Evolutionary conservation across 805 yeast species (phyloP).

Genomic region (Spathaspora arborariae): DNA sequence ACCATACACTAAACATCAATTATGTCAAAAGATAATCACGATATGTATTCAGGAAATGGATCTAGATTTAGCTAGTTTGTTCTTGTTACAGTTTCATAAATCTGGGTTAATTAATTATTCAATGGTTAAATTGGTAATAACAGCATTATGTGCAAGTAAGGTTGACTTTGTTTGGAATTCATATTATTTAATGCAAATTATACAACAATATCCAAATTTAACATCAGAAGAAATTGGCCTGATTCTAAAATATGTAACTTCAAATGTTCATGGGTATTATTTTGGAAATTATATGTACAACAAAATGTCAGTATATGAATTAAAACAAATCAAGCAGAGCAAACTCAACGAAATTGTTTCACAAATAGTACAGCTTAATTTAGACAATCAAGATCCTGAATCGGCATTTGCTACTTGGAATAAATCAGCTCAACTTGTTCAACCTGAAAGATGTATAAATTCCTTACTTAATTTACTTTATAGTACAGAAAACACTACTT

Average conservation of each 20-base stretch:
- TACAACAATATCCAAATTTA: not conserved
- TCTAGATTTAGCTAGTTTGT: not conserved
- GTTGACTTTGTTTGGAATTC: not conserved
- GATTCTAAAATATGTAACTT: slow-evolving; percentile 1
- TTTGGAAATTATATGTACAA: slow-evolving; percentile 8
- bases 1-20: not conserved
- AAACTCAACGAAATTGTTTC: not conserved
- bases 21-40: not conserved
- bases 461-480: not conserved
- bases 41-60: not conserved
- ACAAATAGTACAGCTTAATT: not conserved
- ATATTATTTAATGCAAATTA: not conserved
- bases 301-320: not conserved
- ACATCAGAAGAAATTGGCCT: not conserved
- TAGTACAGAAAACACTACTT: not conserved
- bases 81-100: not conserved
- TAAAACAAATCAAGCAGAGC: not conserved
- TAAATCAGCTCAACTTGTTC: not conserved
- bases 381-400: not conserved
- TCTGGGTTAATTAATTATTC: not conserved
- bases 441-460: not conserved
- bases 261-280: slow-evolving; percentile 3
- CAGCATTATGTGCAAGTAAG: not conserved
- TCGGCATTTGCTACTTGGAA: not conserved
- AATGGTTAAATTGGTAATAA: not conserved